Evolutionary conservation across 2,329 filamentous ascomycete genomes (phyloP).

Genomic region (Trichoderma sp.): DNA sequence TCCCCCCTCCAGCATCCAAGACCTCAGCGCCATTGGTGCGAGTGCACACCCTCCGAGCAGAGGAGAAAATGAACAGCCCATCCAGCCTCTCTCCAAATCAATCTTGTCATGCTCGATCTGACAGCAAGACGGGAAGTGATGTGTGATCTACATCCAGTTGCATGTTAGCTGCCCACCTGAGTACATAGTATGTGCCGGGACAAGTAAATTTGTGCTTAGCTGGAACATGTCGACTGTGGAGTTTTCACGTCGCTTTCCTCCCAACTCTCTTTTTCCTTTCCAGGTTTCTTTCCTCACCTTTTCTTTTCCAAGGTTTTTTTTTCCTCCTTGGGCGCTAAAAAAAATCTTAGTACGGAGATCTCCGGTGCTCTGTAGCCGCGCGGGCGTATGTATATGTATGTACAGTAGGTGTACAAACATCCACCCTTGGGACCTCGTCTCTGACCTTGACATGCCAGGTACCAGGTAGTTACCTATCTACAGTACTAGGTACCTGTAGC

Average conservation of each 20-base stretch:
- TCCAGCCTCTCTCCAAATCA: neutral
- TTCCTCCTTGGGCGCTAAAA: neutral
- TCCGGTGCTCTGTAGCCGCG: neutral
- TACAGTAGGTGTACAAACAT: neutral
- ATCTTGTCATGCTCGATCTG: slow-evolving; percentile 9
- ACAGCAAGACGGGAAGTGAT: neutral
- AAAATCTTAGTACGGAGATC: neutral
- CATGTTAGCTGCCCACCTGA: neutral
- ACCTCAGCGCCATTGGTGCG: neutral
- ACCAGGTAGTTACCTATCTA: neutral
- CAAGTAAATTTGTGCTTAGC: neutral
- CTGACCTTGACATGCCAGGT: slow-evolving; percentile 1
- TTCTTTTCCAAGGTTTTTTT: neutral
- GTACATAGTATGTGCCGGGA: neutral
- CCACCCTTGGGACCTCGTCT: slow-evolving; percentile 3
- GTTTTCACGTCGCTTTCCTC: neutral
- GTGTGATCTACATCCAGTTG: neutral
- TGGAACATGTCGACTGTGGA: neutral
- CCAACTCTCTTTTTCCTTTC: neutral
- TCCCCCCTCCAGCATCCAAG: neutral
- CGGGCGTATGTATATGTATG: too few species aligned
- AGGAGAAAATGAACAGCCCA: neutral
- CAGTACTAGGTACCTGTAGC: too few species aligned
- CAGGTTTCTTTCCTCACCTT: neutral
- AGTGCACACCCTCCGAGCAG: neutral